Conservation (phyloP, 2,329 filamentous ascomycete genomes). For the Eutypa lata region DNA sequence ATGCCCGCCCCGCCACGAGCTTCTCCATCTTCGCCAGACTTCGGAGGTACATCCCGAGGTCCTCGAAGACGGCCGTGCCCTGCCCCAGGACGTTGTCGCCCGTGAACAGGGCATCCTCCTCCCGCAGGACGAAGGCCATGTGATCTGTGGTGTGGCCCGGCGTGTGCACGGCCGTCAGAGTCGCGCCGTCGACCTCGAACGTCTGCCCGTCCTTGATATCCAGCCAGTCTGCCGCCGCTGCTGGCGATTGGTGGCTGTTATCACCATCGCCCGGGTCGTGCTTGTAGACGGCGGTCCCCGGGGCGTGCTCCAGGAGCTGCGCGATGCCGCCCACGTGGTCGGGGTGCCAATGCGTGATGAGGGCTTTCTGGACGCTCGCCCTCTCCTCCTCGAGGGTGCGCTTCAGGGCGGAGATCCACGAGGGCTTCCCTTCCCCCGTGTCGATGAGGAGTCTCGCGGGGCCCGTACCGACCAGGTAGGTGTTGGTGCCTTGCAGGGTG, state of each 20-base stretch:
- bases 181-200: conserved; percentile 47
- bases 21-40: conserved; percentile 68
- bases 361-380: conserved; percentile 62
- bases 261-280: conserved; percentile 47
- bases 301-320: conserved; percentile 64
- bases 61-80: conserved; percentile 81
- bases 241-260: not conserved
- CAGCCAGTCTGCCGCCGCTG: conserved; percentile 20
- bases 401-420: conserved; percentile 68
- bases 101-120: conserved; percentile 83
- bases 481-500: conserved; percentile 80
- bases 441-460: conserved; percentile 76
- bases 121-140: conserved; percentile 71
- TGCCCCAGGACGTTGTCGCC: conserved; percentile 87
- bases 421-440: conserved; percentile 76
- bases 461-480: conserved; percentile 84
- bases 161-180: conserved; percentile 35
- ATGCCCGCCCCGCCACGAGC: conserved; percentile 63
- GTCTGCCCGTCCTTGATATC: conserved; percentile 54
- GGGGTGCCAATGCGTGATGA: conserved; percentile 90
- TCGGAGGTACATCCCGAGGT: conserved; percentile 64
- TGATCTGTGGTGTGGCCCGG: conserved; percentile 79
- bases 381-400: conserved; percentile 64
- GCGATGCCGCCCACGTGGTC: conserved; percentile 79
- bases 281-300: conserved; percentile 64